Evolutionary conservation across 306 rosid species (phyloP).

Genomic region (Gynostemma pentaphyllum): DNA sequence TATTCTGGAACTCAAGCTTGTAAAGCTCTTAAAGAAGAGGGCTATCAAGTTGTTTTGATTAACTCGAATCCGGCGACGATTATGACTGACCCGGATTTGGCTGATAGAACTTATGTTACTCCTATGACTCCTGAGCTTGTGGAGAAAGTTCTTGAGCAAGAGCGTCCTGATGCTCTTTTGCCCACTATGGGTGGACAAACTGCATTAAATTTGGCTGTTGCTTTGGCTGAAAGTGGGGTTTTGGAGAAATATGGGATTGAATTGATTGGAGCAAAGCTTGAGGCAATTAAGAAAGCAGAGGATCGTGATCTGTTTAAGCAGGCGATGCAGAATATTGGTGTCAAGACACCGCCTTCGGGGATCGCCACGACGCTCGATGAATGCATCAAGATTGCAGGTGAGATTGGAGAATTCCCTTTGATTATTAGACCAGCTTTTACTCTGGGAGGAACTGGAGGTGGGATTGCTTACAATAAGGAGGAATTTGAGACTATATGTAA

Average conservation of each 20-base stretch:
- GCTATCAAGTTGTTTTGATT: conserved; percentile 66
- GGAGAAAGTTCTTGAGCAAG: conserved; percentile 66
- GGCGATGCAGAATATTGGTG: conserved; percentile 82
- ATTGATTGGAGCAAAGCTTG: conserved; percentile 90
- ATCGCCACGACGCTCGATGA: conserved; percentile 45
- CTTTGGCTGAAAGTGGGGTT: conserved; percentile 69
- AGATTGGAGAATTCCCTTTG: conserved; percentile 69
- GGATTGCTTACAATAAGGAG: conserved; percentile 77
- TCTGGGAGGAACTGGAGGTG: conserved; percentile 90
- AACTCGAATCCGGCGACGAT: conserved; percentile 95
- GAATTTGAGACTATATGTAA: conserved; percentile 82
- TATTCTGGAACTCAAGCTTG: conserved; percentile 97
- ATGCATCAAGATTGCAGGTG: conserved; percentile 39
- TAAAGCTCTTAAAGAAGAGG: conserved; percentile 82
- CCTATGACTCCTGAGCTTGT: conserved; percentile 93
- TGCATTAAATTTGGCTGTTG: conserved; percentile 75
- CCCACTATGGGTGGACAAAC: conserved; percentile 99
- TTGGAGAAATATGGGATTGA: conserved; percentile 60
- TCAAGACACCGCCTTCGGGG: conserved; percentile 82
- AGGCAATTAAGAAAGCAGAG: conserved; percentile 79
- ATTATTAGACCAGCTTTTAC: conserved; percentile 83
- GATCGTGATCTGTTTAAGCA: conserved; percentile 81
- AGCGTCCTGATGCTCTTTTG: conserved; percentile 79
- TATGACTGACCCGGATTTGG: conserved; percentile 93
- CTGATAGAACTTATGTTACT: conserved; percentile 66